Base-by-base conservation (phyloP, 2,329 filamentous ascomycete genomes). In the Fusarium falciforme region DNA sequence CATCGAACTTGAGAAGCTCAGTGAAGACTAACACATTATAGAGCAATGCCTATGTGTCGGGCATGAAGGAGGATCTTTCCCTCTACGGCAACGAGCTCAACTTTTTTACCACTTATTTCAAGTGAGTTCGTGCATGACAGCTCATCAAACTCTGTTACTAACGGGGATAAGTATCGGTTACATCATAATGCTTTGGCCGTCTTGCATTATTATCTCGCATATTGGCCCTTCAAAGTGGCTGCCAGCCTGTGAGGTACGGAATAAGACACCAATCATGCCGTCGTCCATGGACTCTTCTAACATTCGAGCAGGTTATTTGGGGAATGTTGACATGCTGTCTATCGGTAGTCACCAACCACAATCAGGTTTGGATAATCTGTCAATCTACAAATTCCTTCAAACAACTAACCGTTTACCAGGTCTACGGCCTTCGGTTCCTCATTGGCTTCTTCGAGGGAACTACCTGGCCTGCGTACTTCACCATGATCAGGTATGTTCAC, bases 141-240 rank as follows among this genome's bases (percentile, higher is more conserved):
- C 5, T 17, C 9, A n/a, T 27, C 16, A 17, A 17, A 12, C 2
- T n/a, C 16, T 25, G 8, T 38, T 27, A 5, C 14, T 58, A 27
- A 61, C 14, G 5, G 16, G 5, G 1, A 25, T 35, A 5, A 70
- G 67, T 14, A 70, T 70, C 12, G 67, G 67, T 4, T 70, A 70
- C 36, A 70, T 70, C 6, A 33, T 67, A 14, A 70, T 70, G 67
- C 67, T 70, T n/a, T 70, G 29, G 22, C 67, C 67, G 1, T 70
- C 67, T 4, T 67, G 64, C 29, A 47, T 70, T 17, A 40, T 70
- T 3, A 70, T 70, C 27, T 67, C 67, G 1, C 42, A 70, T 22
- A 63, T 70, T 31, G 67, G 67, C 2, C 67, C 67, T 33, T 70
- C 67, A 2, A 63, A 55, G 29, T 70, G 67, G 64, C 36, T 70